phyloP scores from a whole-genome alignment of 495 filamentous ascomycete genomes.

The Terfezia claveryi region DNA sequence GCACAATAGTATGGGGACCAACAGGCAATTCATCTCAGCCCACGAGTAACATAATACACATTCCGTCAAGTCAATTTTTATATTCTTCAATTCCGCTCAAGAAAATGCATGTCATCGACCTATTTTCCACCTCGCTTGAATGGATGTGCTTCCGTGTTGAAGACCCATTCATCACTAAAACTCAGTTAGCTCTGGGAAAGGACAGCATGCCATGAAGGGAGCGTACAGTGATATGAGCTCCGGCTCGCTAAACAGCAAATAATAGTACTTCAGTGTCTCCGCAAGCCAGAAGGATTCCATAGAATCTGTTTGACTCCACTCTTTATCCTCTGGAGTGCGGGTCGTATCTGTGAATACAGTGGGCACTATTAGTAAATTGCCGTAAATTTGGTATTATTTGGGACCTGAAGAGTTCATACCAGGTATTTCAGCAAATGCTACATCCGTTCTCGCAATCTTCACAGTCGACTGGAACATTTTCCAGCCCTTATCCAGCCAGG shows the following conservation, averaged over 20 bases:
- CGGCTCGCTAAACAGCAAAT: conserved; percentile 59
- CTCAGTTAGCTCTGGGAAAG: neutral
- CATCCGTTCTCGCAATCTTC: conserved; percentile 24
- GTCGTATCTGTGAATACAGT: neutral
- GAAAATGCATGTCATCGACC: no score
- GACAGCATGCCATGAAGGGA: neutral
- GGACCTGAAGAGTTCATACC: conserved; percentile 2
- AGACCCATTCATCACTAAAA: conserved; percentile 20
- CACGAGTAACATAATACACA: no score
- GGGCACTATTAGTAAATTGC: neutral
- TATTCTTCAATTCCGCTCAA: no score
- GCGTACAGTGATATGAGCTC: conserved; percentile 36
- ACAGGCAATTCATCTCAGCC: no score
- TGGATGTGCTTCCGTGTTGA: conserved; percentile 60
- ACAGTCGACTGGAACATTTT: conserved; percentile 32
- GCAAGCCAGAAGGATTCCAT: conserved; percentile 30
- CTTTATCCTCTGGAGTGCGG: conserved; percentile 1
- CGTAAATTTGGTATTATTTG: conserved; percentile 1
- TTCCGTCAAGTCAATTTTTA: no score
- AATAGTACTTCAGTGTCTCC: conserved; percentile 85
- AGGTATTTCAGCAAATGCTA: conserved; percentile 21
- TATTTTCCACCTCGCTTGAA: conserved; percentile 22
- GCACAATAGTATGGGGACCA: no score
- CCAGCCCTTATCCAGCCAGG: conserved; percentile 38
- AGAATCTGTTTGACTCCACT: conserved; percentile 12